These are phyloP conservation scores for Sistotremastrum niveocremeum DNA, from an alignment of 768 basidiomycete species.

Conservation along the genomic window DNA sequence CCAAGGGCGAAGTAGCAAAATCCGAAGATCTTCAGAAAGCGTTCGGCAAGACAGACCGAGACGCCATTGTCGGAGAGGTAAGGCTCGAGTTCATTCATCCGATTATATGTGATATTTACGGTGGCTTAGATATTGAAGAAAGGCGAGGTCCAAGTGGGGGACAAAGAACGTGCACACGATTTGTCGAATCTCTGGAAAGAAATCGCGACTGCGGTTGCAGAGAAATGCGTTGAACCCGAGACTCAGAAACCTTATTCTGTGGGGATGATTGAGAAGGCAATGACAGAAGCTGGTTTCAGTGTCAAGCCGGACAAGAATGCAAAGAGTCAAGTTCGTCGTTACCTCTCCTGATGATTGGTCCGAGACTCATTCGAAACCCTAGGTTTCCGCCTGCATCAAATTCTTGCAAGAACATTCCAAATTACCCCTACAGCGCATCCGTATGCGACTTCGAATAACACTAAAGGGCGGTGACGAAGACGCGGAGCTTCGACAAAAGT, in stretches of 20 bases:
- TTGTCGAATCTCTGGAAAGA: conserved; percentile 70
- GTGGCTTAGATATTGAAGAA: conserved; percentile 71
- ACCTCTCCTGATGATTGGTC: neutral
- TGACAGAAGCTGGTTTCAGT: conserved; percentile 90
- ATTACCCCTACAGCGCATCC: conserved; percentile 85
- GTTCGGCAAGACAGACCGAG: conserved; percentile 63
- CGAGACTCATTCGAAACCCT: neutral
- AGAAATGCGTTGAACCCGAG: conserved; percentile 89
- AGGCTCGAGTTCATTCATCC: conserved; percentile 1
- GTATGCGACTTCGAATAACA: conserved; percentile 81
- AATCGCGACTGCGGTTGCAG: conserved; percentile 87
- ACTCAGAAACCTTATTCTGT: conserved; percentile 87
- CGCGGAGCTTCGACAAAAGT: conserved; percentile 55
- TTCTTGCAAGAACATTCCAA: conserved; percentile 66
- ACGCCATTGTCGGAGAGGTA: conserved; percentile 74
- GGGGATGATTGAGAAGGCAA: conserved; percentile 94
- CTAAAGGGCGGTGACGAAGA: conserved; percentile 45
- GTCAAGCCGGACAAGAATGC: conserved; percentile 81
- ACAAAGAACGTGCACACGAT: conserved; percentile 92
- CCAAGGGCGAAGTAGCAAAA: conserved; percentile 90
- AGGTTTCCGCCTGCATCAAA: conserved; percentile 87
- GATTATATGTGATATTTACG: neutral
- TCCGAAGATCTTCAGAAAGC: conserved; percentile 83
- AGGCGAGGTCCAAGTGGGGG: conserved; percentile 93
- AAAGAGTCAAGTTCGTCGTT: conserved; percentile 67